Percentiles rank a stretch among this genome's conserved stretches.
These are phyloP conservation scores for Naumovozyma baii DNA, from an alignment of 805 yeast species.

Conservation along the genomic window DNA sequence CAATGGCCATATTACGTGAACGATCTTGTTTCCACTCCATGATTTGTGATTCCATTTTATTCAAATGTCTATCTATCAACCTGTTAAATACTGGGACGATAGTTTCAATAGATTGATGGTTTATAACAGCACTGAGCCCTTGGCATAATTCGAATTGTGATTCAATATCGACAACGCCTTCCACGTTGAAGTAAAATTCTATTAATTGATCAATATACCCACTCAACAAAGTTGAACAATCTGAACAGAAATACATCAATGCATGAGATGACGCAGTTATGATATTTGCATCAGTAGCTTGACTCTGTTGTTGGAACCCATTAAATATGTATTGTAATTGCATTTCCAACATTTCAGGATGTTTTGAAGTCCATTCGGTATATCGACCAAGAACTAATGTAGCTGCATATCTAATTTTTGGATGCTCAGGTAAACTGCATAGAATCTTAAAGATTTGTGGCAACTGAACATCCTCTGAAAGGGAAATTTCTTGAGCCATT, in stretches of 20 bases:
- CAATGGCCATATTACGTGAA: conserved; percentile 37
- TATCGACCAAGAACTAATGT: conserved; percentile 92
- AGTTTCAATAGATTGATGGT: conserved; percentile 45
- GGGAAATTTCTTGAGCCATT: conserved; percentile 84
- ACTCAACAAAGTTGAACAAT: conserved; percentile 61
- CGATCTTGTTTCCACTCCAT: conserved; percentile 18
- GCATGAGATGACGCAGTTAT: conserved; percentile 87
- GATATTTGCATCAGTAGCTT: conserved; percentile 31
- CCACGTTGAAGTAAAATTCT: conserved; percentile 54
- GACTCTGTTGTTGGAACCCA: conserved; percentile 42
- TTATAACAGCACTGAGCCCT: conserved; percentile 78
- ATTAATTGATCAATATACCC: conserved; percentile 66
- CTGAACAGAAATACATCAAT: conserved; percentile 87
- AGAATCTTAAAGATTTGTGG: conserved; percentile 46
- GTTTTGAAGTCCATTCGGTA: conserved; percentile 87
- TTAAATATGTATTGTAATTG: conserved; percentile 76
- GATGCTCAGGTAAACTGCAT: conserved; percentile 77
- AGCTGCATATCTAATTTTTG: conserved; percentile 83
- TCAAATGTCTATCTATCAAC: conserved; percentile 48
- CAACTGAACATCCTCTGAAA: conserved; percentile 51
- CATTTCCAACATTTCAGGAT: conserved; percentile 70
- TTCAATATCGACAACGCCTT: conserved; percentile 47
- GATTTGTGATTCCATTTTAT: conserved; percentile 16
- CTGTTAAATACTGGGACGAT: conserved; percentile 54
- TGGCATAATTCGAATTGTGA: conserved; percentile 75